phyloP scores from a whole-genome alignment of 257 asterid genomes.

The Gardenia jasminoides region DNA sequence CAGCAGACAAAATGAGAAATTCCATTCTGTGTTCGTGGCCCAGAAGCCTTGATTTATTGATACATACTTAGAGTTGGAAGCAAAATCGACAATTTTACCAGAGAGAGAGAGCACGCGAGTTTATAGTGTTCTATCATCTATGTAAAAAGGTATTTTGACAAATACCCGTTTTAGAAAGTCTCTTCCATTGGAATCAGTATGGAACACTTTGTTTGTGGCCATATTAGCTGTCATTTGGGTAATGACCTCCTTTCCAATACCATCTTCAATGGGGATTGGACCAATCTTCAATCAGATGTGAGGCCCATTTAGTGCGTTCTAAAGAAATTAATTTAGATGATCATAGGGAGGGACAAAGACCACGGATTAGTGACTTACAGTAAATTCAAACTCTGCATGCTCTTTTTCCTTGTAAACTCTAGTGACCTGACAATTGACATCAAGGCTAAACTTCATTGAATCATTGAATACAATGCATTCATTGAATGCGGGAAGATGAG shows the following conservation, averaged over 20 bases:
- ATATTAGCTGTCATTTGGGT: constrained; percentile 70
- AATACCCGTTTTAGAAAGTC: constrained; percentile 83
- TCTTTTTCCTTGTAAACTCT: constrained; percentile 81
- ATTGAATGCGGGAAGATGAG: not conserved
- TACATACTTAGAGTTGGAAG: not conserved
- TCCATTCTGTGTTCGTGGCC: not conserved
- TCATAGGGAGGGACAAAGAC: not conserved
- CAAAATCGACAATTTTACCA: not conserved
- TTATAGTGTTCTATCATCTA: not conserved
- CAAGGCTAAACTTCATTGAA: not conserved
- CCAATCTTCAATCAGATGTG: constrained; percentile 58
- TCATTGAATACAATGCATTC: not conserved
- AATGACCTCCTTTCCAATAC: constrained; percentile 78
- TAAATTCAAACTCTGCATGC: constrained; percentile 85
- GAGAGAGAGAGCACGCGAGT: not conserved
- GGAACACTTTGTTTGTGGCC: constrained; percentile 65
- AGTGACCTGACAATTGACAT: constrained; percentile 44
- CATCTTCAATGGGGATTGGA: constrained; percentile 65
- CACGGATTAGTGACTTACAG: constrained; percentile 48
- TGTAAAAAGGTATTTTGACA: not conserved
- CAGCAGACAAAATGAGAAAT: not conserved
- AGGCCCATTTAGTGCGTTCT: constrained; percentile 2
- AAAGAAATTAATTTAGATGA: no score
- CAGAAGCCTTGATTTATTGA: not conserved
- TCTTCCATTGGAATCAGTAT: constrained; percentile 87